Base-by-base conservation (phyloP, 176 grass and related monocot species). In the Oryza rufipogon region DNA sequence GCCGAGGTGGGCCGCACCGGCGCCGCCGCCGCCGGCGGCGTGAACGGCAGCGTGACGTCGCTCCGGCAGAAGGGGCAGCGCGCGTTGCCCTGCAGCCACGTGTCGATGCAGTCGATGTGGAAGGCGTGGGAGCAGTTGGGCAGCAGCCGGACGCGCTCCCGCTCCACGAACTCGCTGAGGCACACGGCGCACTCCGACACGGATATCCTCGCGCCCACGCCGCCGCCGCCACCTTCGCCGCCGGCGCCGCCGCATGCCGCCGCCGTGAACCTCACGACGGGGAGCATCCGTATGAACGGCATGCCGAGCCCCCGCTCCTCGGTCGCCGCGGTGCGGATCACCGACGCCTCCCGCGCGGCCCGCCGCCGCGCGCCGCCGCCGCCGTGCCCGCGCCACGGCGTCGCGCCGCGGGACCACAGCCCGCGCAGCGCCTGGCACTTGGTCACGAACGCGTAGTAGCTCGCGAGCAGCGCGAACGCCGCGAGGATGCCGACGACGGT, bases 21-120 rank as follows among this genome's bases (percentile, higher is more conserved):
- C 10, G 6, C 7, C 6, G 6, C 7, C 6, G 5, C 9, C 42
- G n/a, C 2, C 39, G 44, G 10, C 1, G 39, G 15, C 1, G 39
- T 19, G 26, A 75, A 7, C 30, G 83, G 75, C 45, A 82, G 65
- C 13, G 80, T 87, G 80, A 98, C 86, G 72, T 86, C 75, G 32
- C 91, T 78, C 44, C 96, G 92, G 79, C 96, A 98, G 38, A 98
- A 84, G 5, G 96, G 96, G 83, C 96, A 98, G 5, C 91, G 87
- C 9, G 87, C 77, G 80, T 89, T 95, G 87, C 79, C 88, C 86
- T 95, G 93, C 9, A 98, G 96, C 96, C 96, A 98, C 22, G 89
- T 88, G 80, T 98, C 96, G 67, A 95, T 93, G 91, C 96, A 98
- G 78, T 98, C 96, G 34, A 93, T 90, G 82, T 98, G 96, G 88